Evolutionary conservation across 441 rosid species (phyloP), one percentile per base, ranked within the genome.

Genomic region (Gossypium aridum): DNA sequence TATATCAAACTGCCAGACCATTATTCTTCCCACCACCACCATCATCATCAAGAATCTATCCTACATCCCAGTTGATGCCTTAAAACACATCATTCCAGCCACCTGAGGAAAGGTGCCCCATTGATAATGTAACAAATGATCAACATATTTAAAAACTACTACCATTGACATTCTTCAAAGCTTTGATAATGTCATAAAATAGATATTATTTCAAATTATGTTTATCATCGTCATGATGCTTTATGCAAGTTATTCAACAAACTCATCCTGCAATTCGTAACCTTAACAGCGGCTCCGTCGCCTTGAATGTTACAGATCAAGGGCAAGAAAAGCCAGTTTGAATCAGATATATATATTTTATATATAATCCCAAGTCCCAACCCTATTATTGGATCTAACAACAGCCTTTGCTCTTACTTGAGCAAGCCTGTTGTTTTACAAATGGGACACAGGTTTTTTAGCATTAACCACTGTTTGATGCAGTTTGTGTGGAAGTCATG

Each of bases 391-490:
- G 70, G 62, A 64, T 37, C 60, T 20, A 22, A 65, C 45, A 20
- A 59, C 4, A 4, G 43, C 10, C 43, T 47, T 43, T 16, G 26
- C 66, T 53, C 68, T 83, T 79, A 85, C 13, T 87, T 82, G 2
- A 78, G 76, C 72, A 94, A 78, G 67, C 88, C 98, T n/a, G 87
- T 81, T 14, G 85, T 90, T 84, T 94, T 92, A 70, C 98, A 94
- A 66, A 92, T 87, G 26, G 98, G 98, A 77, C 98, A 94, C 28
- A 87, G 76, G 70, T 93, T 93, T 80, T 93, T 93, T 73, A 83
- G 86, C 92, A 78, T 80, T 61, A 94, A 77, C 98, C 96, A 94
- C 74, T 88, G 92, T 72, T 88, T 94, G 85, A 94, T 87, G 86
- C 98, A 94, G 79, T 82, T 71, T 16, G 78, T 81, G 49, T 94